These are phyloP conservation scores for Lentinula lateritia DNA, from an alignment of 768 basidiomycete genomes.

Conservation along the genomic window DNA sequence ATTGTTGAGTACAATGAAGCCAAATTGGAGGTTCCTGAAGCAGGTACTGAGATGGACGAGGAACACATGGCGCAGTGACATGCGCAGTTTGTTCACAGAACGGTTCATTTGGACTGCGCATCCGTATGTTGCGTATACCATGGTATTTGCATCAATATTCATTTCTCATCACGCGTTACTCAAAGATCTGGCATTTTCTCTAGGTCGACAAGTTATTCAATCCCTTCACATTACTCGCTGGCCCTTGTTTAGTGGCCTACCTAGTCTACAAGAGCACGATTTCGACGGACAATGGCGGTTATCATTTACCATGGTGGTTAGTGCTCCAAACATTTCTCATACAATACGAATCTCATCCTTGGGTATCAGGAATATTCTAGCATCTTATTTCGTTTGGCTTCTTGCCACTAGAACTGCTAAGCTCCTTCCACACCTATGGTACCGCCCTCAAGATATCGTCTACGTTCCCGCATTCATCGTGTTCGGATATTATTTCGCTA, in stretches of 20 bases:
- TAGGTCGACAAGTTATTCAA: constrained; percentile 85
- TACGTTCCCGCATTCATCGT: constrained; percentile 82
- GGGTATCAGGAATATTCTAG: constrained; percentile 56
- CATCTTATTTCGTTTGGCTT: constrained; percentile 67
- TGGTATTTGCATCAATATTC: constrained; percentile 52
- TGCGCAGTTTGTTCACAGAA: constrained; percentile 86
- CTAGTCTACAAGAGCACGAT: constrained; percentile 78
- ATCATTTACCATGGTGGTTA: constrained; percentile 80
- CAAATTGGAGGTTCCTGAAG: constrained; percentile 93
- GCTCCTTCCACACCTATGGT: constrained; percentile 78
- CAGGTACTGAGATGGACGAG: constrained; percentile 92
- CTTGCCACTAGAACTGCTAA: constrained; percentile 72
- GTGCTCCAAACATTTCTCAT: constrained; percentile 16
- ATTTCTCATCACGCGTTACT: constrained; percentile 16
- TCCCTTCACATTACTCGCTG: constrained; percentile 80
- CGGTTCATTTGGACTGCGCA: constrained; percentile 82
- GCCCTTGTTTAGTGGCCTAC: constrained; percentile 72
- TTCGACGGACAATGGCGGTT: constrained; percentile 60
- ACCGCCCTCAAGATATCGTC: constrained; percentile 68
- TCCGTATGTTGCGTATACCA: constrained; percentile 90
- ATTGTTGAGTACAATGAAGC: constrained; percentile 90
- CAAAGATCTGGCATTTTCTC: constrained; percentile 6
- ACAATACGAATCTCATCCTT: constrained; percentile 3
- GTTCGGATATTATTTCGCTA: constrained; percentile 91
- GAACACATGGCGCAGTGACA: constrained; percentile 91